phyloP scores from a whole-genome alignment of 306 rosid species.

The Pterocarpus santalinus region DNA sequence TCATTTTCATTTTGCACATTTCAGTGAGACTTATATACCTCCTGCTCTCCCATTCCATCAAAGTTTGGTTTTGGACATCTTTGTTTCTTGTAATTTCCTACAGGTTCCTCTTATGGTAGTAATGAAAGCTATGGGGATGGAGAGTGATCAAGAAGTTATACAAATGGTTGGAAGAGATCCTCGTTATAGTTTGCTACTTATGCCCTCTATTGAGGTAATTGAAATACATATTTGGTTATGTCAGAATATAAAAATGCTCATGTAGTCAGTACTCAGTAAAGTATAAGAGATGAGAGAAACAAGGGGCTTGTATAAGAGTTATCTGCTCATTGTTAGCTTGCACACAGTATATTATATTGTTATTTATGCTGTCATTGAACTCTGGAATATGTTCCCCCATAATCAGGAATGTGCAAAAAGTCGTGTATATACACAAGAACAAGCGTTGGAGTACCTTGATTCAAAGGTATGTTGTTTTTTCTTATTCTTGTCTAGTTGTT shows the following conservation, averaged over 20 bases:
- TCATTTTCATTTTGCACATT: slow-evolving; percentile 22
- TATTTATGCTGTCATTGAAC: slow-evolving; percentile 24
- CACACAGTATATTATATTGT: not conserved
- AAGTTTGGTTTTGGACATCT: slow-evolving; percentile 17
- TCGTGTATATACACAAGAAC: slow-evolving; percentile 66
- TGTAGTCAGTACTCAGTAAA: not conserved
- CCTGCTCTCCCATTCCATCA: slow-evolving; percentile 26
- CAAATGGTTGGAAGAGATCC: slow-evolving; percentile 97
- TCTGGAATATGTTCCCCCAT: slow-evolving; percentile 41
- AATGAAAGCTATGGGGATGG: slow-evolving; percentile 97
- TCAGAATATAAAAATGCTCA: slow-evolving; percentile 17
- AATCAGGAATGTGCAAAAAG: slow-evolving; percentile 80
- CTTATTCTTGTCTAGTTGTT: slow-evolving; percentile 33
- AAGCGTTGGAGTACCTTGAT: slow-evolving; percentile 82
- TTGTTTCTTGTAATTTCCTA: slow-evolving; percentile 24
- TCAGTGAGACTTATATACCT: slow-evolving; percentile 26
- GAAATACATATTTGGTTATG: slow-evolving; percentile 11
- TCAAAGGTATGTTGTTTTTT: slow-evolving; percentile 62
- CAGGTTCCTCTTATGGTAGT: slow-evolving; percentile 85
- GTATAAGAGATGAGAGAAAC: slow-evolving; percentile 12
- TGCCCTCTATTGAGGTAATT: slow-evolving; percentile 88
- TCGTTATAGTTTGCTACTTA: slow-evolving; percentile 71
- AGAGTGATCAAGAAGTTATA: slow-evolving; percentile 84
- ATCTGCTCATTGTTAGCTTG: slow-evolving; percentile 25
- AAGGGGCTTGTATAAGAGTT: slow-evolving; percentile 14